Conservation (phyloP, 139 green algal genomes). For the Asterochloris sp. region DNA sequence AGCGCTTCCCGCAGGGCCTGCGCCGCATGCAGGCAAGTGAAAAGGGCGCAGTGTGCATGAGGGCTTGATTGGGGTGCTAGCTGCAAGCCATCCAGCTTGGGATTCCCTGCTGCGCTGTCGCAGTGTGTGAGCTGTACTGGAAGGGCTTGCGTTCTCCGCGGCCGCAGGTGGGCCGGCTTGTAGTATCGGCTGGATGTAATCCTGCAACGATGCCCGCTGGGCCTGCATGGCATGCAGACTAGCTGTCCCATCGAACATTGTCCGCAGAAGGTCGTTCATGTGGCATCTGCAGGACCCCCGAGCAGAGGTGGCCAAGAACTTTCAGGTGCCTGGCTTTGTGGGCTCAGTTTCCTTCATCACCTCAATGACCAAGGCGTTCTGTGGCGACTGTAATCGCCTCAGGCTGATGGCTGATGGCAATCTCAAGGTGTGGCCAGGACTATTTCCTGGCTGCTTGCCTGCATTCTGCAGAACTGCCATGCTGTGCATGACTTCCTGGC, state of each 20-base stretch:
- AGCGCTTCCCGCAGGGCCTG: conserved; percentile 24
- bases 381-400: conserved; percentile 87
- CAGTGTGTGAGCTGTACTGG: neutral
- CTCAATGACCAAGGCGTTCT: conserved; percentile 97
- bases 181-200: too few species aligned
- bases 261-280: too few species aligned
- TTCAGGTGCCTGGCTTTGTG: conserved; percentile 57
- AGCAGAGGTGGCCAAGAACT: conserved; percentile 96
- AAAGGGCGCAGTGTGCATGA: neutral
- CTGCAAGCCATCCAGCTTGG: neutral
- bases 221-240: too few species aligned
- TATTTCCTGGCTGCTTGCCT: neutral
- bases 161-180: neutral
- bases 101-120: neutral
- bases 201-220: too few species aligned
- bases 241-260: too few species aligned
- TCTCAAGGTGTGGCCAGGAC: conserved; percentile 57
- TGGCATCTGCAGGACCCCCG: conserved; percentile 43
- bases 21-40: conserved; percentile 27
- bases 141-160: neutral
- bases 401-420: conserved; percentile 95
- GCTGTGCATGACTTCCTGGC: neutral
- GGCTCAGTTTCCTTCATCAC: conserved; percentile 95
- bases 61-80: neutral
- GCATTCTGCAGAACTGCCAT: neutral